These are phyloP conservation scores for Collybia sp. DNA, from an alignment of 768 basidiomycete genomes.

Conservation along the genomic window DNA sequence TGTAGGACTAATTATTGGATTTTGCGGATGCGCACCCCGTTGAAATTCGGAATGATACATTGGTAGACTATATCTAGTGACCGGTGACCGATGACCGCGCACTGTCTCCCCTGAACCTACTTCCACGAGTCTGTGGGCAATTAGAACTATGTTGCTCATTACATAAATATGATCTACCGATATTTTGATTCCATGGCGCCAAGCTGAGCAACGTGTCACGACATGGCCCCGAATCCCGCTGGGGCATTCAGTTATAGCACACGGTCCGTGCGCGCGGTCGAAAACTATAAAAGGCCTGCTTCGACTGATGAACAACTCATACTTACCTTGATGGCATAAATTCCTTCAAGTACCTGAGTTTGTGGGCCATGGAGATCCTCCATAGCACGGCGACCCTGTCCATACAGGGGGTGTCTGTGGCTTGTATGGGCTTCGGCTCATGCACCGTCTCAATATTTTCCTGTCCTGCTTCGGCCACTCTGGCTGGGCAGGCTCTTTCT, in stretches of 20 bases:
- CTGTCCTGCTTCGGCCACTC: constrained; percentile 50
- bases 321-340: constrained; percentile 65
- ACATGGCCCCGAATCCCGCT: too few relatives aligned
- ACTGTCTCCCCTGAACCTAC: too few relatives aligned
- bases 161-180: too few relatives aligned
- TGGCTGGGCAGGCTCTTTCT: constrained; percentile 36
- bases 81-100: too few relatives aligned
- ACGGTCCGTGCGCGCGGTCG: constrained; percentile 32
- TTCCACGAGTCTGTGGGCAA: too few relatives aligned
- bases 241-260: background rate
- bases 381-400: constrained; percentile 76
- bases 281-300: constrained; percentile 23
- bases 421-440: constrained; percentile 60
- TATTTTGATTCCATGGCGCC: too few relatives aligned
- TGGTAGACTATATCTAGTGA: too few relatives aligned
- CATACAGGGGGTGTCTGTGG: constrained; percentile 47
- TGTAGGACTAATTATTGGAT: background rate
- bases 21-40: too few relatives aligned
- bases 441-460: constrained; percentile 65
- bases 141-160: too few relatives aligned
- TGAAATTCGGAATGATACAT: too few relatives aligned
- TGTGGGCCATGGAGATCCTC: constrained; percentile 51
- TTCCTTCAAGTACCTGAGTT: constrained; percentile 49
- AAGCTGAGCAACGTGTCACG: too few relatives aligned
- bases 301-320: constrained; percentile 24